phyloP scores from a whole-genome alignment of 805 yeast genomes.

The Monosporozyma yasuniensis region DNA sequence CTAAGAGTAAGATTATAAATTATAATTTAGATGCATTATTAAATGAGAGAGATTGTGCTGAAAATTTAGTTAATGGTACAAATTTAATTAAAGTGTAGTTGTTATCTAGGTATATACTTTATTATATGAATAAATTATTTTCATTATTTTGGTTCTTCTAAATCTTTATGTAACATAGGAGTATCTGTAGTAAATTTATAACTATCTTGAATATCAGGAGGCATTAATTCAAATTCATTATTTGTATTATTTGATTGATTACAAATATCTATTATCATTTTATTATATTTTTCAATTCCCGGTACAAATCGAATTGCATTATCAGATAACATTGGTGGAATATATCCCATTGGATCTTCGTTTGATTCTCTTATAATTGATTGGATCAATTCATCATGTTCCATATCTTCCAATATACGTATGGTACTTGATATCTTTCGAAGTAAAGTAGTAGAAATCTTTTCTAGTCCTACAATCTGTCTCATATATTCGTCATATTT shows the following conservation, averaged over 20 bases:
- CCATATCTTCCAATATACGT: conserved; percentile 12
- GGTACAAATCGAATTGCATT: conserved; percentile 15
- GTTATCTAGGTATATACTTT: background rate
- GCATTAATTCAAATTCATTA: conserved; percentile 8
- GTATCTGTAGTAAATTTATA: conserved; percentile 22
- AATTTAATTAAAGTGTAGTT: background rate
- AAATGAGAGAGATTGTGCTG: conserved; percentile 17
- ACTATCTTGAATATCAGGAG: conserved; percentile 21
- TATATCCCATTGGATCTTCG: background rate
- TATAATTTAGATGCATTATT: conserved; percentile 19
- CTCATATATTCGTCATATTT: conserved; percentile 27
- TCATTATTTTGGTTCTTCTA: background rate
- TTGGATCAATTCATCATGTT: background rate
- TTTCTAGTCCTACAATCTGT: conserved; percentile 24
- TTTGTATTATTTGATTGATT: background rate
- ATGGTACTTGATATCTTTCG: conserved; percentile 25
- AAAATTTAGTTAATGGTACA: conserved; percentile 17
- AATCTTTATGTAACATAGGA: conserved; percentile 25
- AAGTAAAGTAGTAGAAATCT: conserved; percentile 26
- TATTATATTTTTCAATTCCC: conserved; percentile 23
- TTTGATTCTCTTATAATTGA: background rate
- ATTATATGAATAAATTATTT: too few species aligned
- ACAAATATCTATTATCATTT: conserved; percentile 10
- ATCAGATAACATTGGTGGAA: conserved; percentile 12
- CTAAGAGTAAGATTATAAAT: conserved; percentile 10